Evolutionary conservation across 2,329 filamentous ascomycete genomes (phyloP).

Genomic region (Albifimbria verrucaria): DNA sequence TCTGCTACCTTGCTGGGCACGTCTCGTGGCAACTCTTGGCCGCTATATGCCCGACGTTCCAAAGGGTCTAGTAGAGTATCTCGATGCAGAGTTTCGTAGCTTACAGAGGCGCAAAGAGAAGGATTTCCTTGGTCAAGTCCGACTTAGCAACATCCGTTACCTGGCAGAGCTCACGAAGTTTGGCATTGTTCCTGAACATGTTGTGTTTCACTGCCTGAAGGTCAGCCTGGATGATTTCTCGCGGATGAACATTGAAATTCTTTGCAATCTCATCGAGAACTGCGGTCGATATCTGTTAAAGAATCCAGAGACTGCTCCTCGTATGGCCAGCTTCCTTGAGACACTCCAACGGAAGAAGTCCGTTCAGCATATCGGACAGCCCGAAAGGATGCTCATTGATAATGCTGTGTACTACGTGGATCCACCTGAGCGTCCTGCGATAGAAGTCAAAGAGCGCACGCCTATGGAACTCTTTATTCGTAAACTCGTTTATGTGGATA

Average conservation of each 20-base stretch:
- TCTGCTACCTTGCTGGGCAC: conserved; percentile 85
- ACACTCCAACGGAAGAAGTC: conserved; percentile 94
- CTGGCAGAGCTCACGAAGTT: conserved; percentile 97
- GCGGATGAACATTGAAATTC: conserved; percentile 98
- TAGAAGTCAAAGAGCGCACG: conserved; percentile 93
- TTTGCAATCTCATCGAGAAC: conserved; percentile 92
- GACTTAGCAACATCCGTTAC: conserved; percentile 94
- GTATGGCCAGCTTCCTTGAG: conserved; percentile 92
- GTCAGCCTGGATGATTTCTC: conserved; percentile 97
- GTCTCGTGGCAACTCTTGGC: conserved; percentile 86
- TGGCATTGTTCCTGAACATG: conserved; percentile 94
- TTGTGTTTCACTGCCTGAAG: conserved; percentile 98
- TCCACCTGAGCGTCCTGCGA: conserved; percentile 86
- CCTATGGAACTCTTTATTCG: conserved; percentile 91
- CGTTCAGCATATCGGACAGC: conserved; percentile 89
- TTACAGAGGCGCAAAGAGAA: conserved; percentile 96
- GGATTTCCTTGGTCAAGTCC: conserved; percentile 91
- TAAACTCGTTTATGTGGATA: conserved; percentile 87
- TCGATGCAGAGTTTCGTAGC: conserved; percentile 96
- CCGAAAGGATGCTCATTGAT: conserved; percentile 96
- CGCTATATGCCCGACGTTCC: conserved; percentile 94
- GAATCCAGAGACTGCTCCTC: conserved; percentile 86
- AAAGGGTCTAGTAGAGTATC: conserved; percentile 83
- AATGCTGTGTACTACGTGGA: conserved; percentile 98
- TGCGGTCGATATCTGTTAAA: conserved; percentile 92